Conservation (phyloP, 2,329 filamentous ascomycete species). For the Alternaria burnsii region DNA sequence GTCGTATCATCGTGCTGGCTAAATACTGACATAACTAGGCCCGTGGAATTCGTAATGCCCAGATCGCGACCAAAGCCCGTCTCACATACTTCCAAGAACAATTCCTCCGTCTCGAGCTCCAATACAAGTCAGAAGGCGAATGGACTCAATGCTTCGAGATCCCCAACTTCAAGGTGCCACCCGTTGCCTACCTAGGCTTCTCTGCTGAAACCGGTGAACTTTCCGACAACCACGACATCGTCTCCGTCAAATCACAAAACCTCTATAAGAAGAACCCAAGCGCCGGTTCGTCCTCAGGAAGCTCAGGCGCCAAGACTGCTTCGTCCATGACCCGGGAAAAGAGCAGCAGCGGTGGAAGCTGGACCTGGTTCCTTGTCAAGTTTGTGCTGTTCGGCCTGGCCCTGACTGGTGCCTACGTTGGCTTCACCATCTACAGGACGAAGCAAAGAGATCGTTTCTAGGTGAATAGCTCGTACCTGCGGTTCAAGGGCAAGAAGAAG, state of each 20-base stretch:
- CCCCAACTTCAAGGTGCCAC: conserved; percentile 75
- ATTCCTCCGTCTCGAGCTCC: conserved; percentile 85
- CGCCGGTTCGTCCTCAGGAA: conserved; percentile 14
- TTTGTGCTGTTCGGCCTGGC: conserved; percentile 76
- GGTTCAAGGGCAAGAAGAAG: conserved; percentile 10
- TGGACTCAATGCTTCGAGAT: conserved; percentile 91
- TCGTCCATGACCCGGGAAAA: conserved; percentile 53
- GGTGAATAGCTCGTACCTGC: conserved; percentile 18
- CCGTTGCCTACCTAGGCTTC: conserved; percentile 71
- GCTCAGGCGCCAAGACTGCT: conserved; percentile 19
- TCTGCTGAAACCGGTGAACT: conserved; percentile 93
- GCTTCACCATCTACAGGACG: conserved; percentile 82
- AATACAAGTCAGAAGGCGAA: conserved; percentile 89
- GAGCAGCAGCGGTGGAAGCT: conserved; percentile 63
- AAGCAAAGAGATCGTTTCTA: conserved; percentile 61
- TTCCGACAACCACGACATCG: conserved; percentile 96
- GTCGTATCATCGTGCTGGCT: background rate
- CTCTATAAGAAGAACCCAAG: conserved; percentile 70
- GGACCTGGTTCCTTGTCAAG: conserved; percentile 82
- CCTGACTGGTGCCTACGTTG: conserved; percentile 79
- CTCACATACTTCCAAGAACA: conserved; percentile 98
- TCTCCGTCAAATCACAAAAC: conserved; percentile 85
- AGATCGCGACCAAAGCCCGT: conserved; percentile 80
- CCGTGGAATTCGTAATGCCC: conserved; percentile 80
- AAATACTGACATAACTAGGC: conserved; percentile 59